Conservation (phyloP, 768 basidiomycete species). For the Boletus sp. region DNA sequence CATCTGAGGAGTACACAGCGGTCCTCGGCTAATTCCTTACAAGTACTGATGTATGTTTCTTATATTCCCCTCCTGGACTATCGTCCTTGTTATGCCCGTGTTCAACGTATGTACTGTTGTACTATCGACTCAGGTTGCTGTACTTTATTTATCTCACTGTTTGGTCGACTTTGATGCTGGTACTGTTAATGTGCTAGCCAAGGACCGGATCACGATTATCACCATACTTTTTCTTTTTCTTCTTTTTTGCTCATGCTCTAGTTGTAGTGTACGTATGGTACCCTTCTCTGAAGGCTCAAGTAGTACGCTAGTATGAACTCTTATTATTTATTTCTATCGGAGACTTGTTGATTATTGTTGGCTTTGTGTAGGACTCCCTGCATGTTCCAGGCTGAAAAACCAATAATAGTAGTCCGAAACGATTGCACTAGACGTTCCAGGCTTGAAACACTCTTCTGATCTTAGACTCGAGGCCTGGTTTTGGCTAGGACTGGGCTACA, state of each 20-base stretch:
- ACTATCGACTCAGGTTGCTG: not conserved
- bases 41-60: no score
- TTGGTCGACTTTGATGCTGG: not conserved
- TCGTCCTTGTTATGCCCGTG: not conserved
- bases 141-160: not conserved
- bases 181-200: not conserved
- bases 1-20: no score
- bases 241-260: not conserved
- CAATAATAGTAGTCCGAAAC: no score
- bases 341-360: no score
- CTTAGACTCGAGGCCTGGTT: no score
- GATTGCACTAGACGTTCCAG: no score
- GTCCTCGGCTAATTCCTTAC: no score
- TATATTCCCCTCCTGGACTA: not conserved
- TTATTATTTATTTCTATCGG: no score
- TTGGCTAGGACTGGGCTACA: no score
- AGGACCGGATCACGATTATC: not conserved
- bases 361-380: no score
- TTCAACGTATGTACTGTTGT: not conserved
- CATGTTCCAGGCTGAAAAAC: no score
- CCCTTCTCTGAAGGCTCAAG: not conserved
- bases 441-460: no score
- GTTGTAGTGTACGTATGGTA: not conserved
- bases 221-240: not conserved
- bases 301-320: not conserved